phyloP scores from a whole-genome alignment of 1,284 basidiomycete genomes.

The Sparassis latifolia region DNA sequence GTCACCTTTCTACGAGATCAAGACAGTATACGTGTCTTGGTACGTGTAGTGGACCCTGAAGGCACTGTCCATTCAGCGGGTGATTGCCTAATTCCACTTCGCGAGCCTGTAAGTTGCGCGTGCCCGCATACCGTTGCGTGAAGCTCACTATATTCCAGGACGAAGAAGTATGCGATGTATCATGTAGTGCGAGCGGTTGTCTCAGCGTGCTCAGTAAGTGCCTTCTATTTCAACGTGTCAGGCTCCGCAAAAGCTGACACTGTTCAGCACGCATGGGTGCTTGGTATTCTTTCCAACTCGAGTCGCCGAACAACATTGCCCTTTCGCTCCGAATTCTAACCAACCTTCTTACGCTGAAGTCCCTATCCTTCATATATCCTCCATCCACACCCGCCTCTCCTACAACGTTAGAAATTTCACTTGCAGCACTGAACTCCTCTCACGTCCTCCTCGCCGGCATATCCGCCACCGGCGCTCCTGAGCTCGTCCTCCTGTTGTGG shows the following conservation, averaged over 20 bases:
- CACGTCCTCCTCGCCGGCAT: conserved; percentile 54
- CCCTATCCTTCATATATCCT: conserved; percentile 26
- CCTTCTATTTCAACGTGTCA: not conserved
- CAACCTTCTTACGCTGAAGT: conserved; percentile 32
- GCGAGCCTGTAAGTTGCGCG: conserved; percentile 12
- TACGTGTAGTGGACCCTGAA: conserved; percentile 10
- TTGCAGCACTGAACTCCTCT: conserved; percentile 54
- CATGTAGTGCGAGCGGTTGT: conserved; percentile 43
- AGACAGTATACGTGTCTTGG: conserved; percentile 6
- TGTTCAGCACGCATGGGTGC: conserved; percentile 33
- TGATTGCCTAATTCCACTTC: conserved; percentile 11
- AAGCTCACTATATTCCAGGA: not conserved
- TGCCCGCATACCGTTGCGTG: not conserved
- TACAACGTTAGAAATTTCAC: conserved; percentile 28
- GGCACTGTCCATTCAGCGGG: conserved; percentile 9
- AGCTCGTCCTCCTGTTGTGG: conserved; percentile 60
- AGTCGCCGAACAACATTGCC: conserved; percentile 19
- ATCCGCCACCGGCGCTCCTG: conserved; percentile 31
- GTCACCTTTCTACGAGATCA: conserved; percentile 18
- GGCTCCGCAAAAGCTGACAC: not conserved
- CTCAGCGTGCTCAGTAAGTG: conserved; percentile 44
- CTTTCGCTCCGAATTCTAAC: conserved; percentile 22
- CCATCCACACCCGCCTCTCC: conserved; percentile 13
- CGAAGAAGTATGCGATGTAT: conserved; percentile 28
- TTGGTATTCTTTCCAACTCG: conserved; percentile 44